phyloP scores from a whole-genome alignment of 352 stramenopile species.

The Globisporangium radiosum region DNA sequence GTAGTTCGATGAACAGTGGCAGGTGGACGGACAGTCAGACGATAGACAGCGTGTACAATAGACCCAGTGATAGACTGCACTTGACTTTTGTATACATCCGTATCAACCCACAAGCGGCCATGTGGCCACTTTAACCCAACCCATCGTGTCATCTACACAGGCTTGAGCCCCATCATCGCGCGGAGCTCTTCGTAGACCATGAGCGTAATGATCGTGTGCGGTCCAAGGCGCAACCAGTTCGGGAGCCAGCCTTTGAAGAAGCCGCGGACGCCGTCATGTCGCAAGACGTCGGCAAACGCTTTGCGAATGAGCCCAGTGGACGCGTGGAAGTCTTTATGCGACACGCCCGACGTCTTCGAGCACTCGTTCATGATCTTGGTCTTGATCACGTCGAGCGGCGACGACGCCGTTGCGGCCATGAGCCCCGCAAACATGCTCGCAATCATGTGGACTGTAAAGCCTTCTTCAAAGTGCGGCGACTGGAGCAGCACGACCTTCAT shows the following conservation, averaged over 20 bases:
- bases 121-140: too few relatives aligned
- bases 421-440: constrained; percentile 71
- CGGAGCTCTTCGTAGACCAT: constrained; percentile 71
- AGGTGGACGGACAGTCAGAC: too few relatives aligned
- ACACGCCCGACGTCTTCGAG: constrained; percentile 30
- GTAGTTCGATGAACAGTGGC: too few relatives aligned
- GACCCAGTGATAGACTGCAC: too few relatives aligned
- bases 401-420: constrained; percentile 56
- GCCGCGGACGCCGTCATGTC: constrained; percentile 47
- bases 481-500: constrained; percentile 66
- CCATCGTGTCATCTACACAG: constrained; percentile 23
- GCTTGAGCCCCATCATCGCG: constrained; percentile 37
- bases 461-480: constrained; percentile 42
- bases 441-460: constrained; percentile 53
- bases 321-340: constrained; percentile 21
- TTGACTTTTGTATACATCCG: too few relatives aligned
- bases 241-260: constrained; percentile 79
- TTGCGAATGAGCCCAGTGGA: constrained; percentile 37
- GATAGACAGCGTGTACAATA: too few relatives aligned
- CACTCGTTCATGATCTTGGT: constrained; percentile 81
- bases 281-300: constrained; percentile 43
- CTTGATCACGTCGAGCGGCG: constrained; percentile 79
- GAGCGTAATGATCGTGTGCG: constrained; percentile 74
- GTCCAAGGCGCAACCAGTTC: constrained; percentile 67
- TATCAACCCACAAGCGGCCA: too few relatives aligned